Conservation (phyloP, 2,329 filamentous ascomycete species). For the Fusarium burgessii region DNA sequence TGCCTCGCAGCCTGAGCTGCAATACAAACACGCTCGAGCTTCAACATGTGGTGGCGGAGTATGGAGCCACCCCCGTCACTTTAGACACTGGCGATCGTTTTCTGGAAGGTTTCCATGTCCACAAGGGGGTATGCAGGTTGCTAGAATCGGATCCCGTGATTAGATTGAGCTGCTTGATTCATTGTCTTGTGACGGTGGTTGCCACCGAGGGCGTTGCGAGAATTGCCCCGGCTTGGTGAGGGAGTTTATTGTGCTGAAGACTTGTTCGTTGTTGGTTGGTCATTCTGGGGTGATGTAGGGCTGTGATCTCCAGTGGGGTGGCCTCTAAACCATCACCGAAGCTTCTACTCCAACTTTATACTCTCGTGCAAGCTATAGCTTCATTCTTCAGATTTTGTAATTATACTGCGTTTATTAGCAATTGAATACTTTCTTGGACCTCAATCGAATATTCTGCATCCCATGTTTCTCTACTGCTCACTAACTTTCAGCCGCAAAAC, state of each 20-base stretch:
- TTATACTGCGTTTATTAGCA: background rate
- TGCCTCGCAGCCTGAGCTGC: constrained; percentile 19
- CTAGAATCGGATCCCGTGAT: constrained; percentile 17
- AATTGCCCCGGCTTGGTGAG: background rate
- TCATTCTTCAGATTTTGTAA: no score
- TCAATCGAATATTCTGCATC: background rate
- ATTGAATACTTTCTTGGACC: background rate
- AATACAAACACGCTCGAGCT: background rate
- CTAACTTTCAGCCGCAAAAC: background rate
- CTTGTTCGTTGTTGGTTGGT: background rate
- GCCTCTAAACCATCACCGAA: background rate
- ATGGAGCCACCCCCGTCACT: background rate
- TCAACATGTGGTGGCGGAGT: constrained; percentile 22
- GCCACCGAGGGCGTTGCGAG: constrained; percentile 4
- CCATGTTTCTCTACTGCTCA: background rate
- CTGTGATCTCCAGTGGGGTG: constrained; percentile 8
- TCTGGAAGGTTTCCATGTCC: constrained; percentile 31
- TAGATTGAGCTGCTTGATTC: background rate
- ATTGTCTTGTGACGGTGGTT: background rate
- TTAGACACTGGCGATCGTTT: background rate
- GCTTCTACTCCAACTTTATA: background rate
- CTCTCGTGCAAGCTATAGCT: background rate
- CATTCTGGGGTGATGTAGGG: constrained; percentile 1
- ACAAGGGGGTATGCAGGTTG: constrained; percentile 5
- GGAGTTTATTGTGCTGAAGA: background rate